These are phyloP conservation scores for Fraxinus sp. DNA, from an alignment of 305 asterid species.

Conservation along the genomic window DNA sequence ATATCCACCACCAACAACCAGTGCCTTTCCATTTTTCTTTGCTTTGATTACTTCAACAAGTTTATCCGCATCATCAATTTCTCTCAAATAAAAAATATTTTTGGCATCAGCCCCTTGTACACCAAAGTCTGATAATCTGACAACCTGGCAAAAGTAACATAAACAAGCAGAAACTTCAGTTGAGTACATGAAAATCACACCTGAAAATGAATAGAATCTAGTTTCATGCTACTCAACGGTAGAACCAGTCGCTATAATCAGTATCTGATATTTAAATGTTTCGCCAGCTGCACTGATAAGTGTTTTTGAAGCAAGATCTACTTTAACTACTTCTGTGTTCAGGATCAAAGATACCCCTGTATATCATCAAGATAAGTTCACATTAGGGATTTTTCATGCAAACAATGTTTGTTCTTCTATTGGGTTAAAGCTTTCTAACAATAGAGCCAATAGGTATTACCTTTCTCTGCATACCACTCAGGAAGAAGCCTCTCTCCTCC, in stretches of 20 bases:
- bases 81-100: conserved; percentile 88
- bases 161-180: conserved; percentile 17
- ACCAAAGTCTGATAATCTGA: conserved; percentile 77
- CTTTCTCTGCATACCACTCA: conserved; percentile 81
- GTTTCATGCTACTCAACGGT: conserved; percentile 50
- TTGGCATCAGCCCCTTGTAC: conserved; percentile 87
- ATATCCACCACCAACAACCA: conserved; percentile 96
- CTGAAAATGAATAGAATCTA: neutral
- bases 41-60: conserved; percentile 83
- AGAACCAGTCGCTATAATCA: conserved; percentile 87
- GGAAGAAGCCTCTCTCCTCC: conserved; percentile 97
- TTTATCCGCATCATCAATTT: conserved; percentile 83
- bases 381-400: conserved; percentile 1
- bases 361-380: conserved; percentile 28
- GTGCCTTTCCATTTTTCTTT: conserved; percentile 80
- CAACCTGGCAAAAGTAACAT: conserved; percentile 50
- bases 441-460: conserved; percentile 1
- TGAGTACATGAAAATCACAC: conserved; percentile 8
- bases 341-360: conserved; percentile 86
- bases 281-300: conserved; percentile 73
- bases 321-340: conserved; percentile 78
- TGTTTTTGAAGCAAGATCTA: conserved; percentile 81
- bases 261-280: conserved; percentile 54
- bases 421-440: neutral
- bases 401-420: neutral